Conservation (phyloP, 176 grass and related monocot genomes). For the Cocos nucifera region DNA sequence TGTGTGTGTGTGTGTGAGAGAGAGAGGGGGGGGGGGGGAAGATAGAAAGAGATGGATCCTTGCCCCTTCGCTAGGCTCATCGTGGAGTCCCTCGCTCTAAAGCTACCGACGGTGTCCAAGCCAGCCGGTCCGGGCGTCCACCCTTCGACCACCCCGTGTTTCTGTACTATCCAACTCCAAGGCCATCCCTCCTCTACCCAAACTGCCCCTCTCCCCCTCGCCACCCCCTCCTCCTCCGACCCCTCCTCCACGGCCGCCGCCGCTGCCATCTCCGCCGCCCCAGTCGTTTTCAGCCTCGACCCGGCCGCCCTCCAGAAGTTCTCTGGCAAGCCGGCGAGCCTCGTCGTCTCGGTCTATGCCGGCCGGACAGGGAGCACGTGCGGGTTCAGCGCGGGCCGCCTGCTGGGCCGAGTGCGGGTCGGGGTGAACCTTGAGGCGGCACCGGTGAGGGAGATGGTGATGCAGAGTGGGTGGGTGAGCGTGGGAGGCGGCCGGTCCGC, state of each 20-base stretch:
- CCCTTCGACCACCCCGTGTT: constrained; percentile 63
- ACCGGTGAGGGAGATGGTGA: constrained; percentile 30
- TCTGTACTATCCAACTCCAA: constrained; percentile 64
- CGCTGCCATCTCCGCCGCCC: neutral
- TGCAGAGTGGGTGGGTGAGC: constrained; percentile 61
- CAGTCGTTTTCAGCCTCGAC: constrained; percentile 64
- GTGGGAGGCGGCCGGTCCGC: constrained; percentile 30
- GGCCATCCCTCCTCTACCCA: constrained; percentile 37
- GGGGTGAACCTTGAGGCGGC: constrained; percentile 42
- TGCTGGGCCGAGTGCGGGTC: constrained; percentile 48
- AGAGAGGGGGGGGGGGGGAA: too few species aligned
- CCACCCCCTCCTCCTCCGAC: neutral
- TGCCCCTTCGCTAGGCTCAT: constrained; percentile 79
- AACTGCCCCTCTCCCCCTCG: constrained; percentile 54
- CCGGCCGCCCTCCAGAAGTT: constrained; percentile 50
- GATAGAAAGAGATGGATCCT: constrained; percentile 55
- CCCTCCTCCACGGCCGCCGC: neutral
- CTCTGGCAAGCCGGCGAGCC: constrained; percentile 32
- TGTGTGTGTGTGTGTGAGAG: too few species aligned
- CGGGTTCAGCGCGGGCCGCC: constrained; percentile 33
- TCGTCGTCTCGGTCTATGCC: constrained; percentile 57
- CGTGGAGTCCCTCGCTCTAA: constrained; percentile 70
- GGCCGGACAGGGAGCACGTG: constrained; percentile 46
- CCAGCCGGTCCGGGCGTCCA: constrained; percentile 47
- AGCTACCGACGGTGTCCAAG: constrained; percentile 54